These are phyloP conservation scores for Punica granatum DNA, from an alignment of 345 rosid genomes.

Conservation along the genomic window DNA sequence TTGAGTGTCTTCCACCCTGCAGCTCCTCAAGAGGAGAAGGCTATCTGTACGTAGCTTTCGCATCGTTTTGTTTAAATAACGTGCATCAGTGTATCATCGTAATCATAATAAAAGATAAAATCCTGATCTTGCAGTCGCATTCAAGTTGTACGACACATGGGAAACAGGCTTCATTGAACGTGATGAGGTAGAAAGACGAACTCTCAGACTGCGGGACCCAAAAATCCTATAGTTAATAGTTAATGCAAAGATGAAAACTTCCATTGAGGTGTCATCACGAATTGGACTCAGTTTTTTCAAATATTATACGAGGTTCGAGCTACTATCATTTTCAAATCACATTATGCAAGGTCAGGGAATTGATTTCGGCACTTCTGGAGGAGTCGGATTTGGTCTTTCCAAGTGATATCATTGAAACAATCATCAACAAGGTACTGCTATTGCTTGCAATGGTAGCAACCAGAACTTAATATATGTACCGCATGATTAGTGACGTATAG, in stretches of 20 bases:
- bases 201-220: not conserved
- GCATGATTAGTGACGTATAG: not conserved
- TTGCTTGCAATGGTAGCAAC: not conserved
- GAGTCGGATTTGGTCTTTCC: slow-evolving; percentile 37
- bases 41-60: slow-evolving; percentile 33
- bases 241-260: too few relatives aligned
- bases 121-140: slow-evolving; percentile 34
- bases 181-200: slow-evolving; percentile 31
- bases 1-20: slow-evolving; percentile 62
- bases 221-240: too few relatives aligned
- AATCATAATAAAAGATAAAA: not conserved
- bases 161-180: slow-evolving; percentile 56
- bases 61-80: not conserved
- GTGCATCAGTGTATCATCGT: not conserved
- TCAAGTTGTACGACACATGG: slow-evolving; percentile 44
- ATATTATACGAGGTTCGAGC: not conserved
- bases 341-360: slow-evolving; percentile 26
- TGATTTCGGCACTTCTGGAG: slow-evolving; percentile 31
- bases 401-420: slow-evolving; percentile 28
- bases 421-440: slow-evolving; percentile 28
- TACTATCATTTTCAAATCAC: not conserved
- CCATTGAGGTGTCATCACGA: too few relatives aligned
- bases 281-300: not conserved
- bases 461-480: too few relatives aligned
- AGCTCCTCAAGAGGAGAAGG: slow-evolving; percentile 48